phyloP scores from a whole-genome alignment of 208 protist genomes.

The Angomonas ambiguus region DNA sequence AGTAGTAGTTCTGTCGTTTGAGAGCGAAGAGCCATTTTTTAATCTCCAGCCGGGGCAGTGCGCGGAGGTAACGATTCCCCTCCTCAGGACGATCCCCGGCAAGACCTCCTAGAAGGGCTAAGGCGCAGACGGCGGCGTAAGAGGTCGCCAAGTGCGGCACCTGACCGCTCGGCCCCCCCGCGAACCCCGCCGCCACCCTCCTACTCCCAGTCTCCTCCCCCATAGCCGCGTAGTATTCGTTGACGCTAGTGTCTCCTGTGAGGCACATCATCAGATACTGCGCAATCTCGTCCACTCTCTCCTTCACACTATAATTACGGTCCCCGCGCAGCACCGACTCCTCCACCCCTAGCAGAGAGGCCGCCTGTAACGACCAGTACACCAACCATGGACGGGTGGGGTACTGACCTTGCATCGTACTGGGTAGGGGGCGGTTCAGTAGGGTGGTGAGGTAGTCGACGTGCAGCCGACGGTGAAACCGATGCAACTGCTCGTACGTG shows the following conservation, averaged over 20 bases:
- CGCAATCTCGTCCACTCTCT: neutral
- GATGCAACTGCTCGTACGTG: neutral
- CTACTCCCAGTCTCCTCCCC: neutral
- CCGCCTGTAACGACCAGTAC: conserved; percentile 78
- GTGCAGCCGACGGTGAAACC: conserved; percentile 26
- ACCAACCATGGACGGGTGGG: conserved; percentile 66
- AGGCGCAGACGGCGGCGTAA: conserved; percentile 78
- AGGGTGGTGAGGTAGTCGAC: conserved; percentile 26
- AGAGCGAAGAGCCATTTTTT: conserved; percentile 84
- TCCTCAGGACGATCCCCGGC: neutral
- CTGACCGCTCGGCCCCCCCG: conserved; percentile 67
- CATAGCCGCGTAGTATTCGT: neutral
- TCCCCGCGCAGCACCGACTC: neutral
- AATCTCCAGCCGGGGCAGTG: conserved; percentile 66
- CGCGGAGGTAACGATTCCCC: neutral
- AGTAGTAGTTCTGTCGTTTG: conserved; percentile 33
- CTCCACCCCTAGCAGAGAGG: conserved; percentile 49
- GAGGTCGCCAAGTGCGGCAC: conserved; percentile 75
- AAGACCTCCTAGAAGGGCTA: conserved; percentile 51
- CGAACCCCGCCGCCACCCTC: conserved; percentile 57
- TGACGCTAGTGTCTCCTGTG: neutral
- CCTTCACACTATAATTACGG: no score
- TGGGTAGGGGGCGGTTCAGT: conserved; percentile 17
- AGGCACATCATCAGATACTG: conserved; percentile 11
- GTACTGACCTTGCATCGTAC: conserved; percentile 34